These are phyloP conservation scores for Sungouiella thailandica DNA, from an alignment of 805 yeast genomes.

Conservation along the genomic window DNA sequence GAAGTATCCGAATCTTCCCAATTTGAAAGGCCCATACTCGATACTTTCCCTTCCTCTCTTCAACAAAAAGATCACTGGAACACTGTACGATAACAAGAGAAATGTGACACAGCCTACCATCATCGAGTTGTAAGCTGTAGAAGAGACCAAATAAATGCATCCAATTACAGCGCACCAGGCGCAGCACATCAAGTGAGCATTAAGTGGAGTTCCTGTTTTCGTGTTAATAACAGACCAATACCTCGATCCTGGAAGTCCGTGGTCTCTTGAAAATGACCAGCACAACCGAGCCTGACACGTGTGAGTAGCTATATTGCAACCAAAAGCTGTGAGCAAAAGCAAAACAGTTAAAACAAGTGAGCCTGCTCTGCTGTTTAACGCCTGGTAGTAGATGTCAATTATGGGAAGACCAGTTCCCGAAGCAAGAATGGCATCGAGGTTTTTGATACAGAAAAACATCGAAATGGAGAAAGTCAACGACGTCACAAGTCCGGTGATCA, in stretches of 20 bases:
- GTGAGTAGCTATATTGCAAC: not conserved
- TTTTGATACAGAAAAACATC: not conserved
- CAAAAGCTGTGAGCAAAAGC: not conserved
- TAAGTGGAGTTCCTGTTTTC: not conserved
- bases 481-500: not conserved
- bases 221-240: not conserved
- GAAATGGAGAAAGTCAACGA: not conserved
- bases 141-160: not conserved
- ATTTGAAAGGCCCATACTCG: not conserved
- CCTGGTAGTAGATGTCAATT: not conserved
- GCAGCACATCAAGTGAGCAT: not conserved
- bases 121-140: not conserved
- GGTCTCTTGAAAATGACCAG: not conserved
- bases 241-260: not conserved
- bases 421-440: not conserved
- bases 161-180: not conserved
- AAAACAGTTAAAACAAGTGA: not conserved
- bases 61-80: not conserved
- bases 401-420: not conserved
- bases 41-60: not conserved
- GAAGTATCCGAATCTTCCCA: not conserved
- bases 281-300: not conserved
- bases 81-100: not conserved
- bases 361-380: not conserved
- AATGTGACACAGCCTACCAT: not conserved